Evolutionary conservation across 73 alveolate genomes (phyloP).

Genomic region (Stentor coeruleus): DNA sequence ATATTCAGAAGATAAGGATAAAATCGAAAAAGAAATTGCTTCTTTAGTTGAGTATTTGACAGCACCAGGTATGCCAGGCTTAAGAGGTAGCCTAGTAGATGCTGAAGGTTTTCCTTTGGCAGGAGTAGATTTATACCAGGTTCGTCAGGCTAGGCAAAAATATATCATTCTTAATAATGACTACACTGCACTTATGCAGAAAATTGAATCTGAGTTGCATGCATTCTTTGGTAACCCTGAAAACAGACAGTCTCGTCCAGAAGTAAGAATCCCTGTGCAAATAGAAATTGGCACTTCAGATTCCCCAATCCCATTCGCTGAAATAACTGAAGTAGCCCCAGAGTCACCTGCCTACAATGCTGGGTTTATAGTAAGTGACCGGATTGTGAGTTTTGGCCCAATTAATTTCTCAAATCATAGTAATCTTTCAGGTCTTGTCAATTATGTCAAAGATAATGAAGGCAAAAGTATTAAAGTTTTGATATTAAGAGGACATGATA

Average conservation of each 20-base stretch:
- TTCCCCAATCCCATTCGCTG: conserved; percentile 69
- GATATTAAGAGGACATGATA: conserved; percentile 67
- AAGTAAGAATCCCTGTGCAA: conserved; percentile 30
- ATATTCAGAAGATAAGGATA: conserved; percentile 59
- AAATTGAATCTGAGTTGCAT: conserved; percentile 70
- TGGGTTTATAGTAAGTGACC: conserved; percentile 82
- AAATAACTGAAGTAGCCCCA: conserved; percentile 73
- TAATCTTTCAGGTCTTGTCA: conserved; percentile 59
- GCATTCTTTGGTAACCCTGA: conserved; percentile 38
- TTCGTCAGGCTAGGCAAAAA: conserved; percentile 63
- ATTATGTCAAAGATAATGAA: conserved; percentile 60
- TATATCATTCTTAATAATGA: conserved; percentile 86
- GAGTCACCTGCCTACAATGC: conserved; percentile 88
- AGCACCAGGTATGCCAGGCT: conserved; percentile 89
- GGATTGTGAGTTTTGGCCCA: conserved; percentile 68
- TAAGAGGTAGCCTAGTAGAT: conserved; percentile 85
- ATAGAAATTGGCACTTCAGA: conserved; percentile 33
- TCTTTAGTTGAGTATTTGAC: conserved; percentile 64
- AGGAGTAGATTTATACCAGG: conserved; percentile 74
- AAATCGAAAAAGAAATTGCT: conserved; percentile 69
- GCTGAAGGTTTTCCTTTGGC: conserved; percentile 94
- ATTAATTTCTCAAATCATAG: conserved; percentile 61
- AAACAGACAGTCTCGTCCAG: conserved; percentile 50
- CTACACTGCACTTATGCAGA: conserved; percentile 75
- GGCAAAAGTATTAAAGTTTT: conserved; percentile 60